These are phyloP conservation scores for Ascochyta pisi DNA, from an alignment of 2,329 filamentous ascomycete genomes.

Conservation along the genomic window DNA sequence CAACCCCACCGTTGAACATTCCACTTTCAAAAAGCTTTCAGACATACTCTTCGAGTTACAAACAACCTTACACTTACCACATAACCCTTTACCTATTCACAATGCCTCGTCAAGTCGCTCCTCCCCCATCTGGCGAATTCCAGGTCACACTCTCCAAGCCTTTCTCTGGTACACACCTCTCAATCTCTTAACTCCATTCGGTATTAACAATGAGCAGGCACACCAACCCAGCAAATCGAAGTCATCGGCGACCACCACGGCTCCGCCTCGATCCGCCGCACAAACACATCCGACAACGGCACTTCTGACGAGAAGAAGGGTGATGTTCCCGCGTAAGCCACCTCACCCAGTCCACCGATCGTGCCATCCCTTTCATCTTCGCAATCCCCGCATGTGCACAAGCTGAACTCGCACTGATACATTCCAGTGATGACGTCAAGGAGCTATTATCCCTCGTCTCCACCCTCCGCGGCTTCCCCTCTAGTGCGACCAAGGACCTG, in stretches of 20 bases:
- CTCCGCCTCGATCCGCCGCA: constrained; percentile 44
- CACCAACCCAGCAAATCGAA: constrained; percentile 43
- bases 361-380: background rate
- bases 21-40: background rate
- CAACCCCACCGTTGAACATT: background rate
- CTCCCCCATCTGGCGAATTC: constrained; percentile 83
- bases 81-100: constrained; percentile 1
- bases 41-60: background rate
- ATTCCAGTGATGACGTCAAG: constrained; percentile 45
- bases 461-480: constrained; percentile 51
- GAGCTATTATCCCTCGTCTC: constrained; percentile 50
- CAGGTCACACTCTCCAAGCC: constrained; percentile 62
- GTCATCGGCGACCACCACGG: constrained; percentile 53
- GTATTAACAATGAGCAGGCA: constrained; percentile 26
- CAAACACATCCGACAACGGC: constrained; percentile 39
- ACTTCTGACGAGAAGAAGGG: constrained; percentile 49
- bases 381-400: background rate
- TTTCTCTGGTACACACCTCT: constrained; percentile 30
- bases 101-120: constrained; percentile 56
- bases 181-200: background rate
- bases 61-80: background rate
- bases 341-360: too few relatives aligned
- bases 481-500: constrained; percentile 48
- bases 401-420: background rate
- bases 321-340: constrained; percentile 40